Percentiles rank a stretch among this genome's conserved stretches.
Conservation (phyloP, 192 early-diverging fungal species). For the Gorgonomyces haynaldii region DNA sequence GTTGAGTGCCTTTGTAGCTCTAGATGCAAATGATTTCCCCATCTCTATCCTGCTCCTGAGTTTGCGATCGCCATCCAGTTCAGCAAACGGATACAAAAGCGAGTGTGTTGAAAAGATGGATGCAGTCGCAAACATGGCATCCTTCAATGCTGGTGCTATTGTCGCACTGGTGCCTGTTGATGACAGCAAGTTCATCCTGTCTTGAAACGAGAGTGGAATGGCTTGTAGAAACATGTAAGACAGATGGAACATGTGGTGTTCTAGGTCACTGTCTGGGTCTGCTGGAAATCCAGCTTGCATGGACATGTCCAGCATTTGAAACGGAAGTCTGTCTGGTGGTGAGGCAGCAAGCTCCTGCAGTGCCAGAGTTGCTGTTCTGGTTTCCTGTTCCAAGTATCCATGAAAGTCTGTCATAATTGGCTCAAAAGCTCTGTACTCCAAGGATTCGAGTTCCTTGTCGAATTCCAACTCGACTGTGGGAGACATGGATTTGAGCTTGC, state of each 20-base stretch:
- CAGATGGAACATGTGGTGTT: constrained; percentile 8
- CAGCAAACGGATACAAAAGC: constrained; percentile 1
- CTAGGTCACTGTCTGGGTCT: constrained; percentile 6
- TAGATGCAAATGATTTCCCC: constrained; percentile 1
- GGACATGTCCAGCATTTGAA: no score
- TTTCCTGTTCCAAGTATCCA: background rate
- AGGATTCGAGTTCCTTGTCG: background rate
- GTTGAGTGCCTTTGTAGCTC: background rate
- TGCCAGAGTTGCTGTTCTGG: background rate
- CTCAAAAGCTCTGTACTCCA: background rate
- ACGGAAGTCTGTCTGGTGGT: background rate
- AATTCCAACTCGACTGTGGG: background rate
- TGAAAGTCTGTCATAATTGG: background rate
- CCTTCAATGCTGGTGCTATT: constrained; percentile 3
- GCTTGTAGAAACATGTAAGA: constrained; percentile 3
- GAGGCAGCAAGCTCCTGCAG: background rate
- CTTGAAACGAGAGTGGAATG: constrained; percentile 2
- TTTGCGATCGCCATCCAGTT: background rate
- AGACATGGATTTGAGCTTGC: background rate
- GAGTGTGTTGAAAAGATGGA: constrained; percentile 6
- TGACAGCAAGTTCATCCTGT: constrained; percentile 5
- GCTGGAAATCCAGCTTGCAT: no score
- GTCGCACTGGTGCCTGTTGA: background rate
- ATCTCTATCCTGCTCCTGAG: constrained; percentile 3
- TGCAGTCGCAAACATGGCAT: constrained; percentile 3